Percentiles rank a stretch among this genome's conserved stretches.
Evolutionary conservation across 2,329 filamentous ascomycete species (phyloP).

Genomic region (Aspergillus viridinutans): DNA sequence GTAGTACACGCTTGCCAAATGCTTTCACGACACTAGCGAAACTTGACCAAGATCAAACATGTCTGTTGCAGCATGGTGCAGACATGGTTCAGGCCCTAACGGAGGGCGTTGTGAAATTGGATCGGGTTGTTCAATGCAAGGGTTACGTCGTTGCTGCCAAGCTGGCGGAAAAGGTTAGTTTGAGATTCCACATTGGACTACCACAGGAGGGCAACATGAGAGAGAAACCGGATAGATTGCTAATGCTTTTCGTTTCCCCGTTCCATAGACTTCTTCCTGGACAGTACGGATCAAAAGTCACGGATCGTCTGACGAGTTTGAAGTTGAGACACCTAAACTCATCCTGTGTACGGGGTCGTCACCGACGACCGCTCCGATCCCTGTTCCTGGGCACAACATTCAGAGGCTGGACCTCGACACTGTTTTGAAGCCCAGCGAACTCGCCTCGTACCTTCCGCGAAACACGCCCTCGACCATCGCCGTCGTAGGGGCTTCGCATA

Average conservation of each 20-base stretch:
- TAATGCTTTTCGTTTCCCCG: slow-evolving; percentile 7
- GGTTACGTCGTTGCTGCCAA: slow-evolving; percentile 34
- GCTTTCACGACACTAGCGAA: slow-evolving; percentile 51
- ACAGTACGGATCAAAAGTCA: slow-evolving; percentile 28
- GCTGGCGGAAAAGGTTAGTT: slow-evolving; percentile 26
- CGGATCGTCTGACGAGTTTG: slow-evolving; percentile 24
- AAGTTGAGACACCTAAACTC: slow-evolving; percentile 42
- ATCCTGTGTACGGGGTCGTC: slow-evolving; percentile 58
- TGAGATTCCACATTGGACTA: neutral
- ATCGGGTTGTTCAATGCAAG: slow-evolving; percentile 30
- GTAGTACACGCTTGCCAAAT: slow-evolving; percentile 48
- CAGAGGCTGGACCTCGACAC: slow-evolving; percentile 51
- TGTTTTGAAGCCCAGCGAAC: slow-evolving; percentile 51
- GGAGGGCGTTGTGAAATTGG: slow-evolving; percentile 35
- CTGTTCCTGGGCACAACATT: slow-evolving; percentile 37
- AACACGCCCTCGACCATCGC: slow-evolving; percentile 44
- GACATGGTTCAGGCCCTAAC: slow-evolving; percentile 51
- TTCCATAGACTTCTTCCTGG: slow-evolving; percentile 26
- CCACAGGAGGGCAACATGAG: neutral
- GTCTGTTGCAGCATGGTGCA: slow-evolving; percentile 54
- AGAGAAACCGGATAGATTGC: slow-evolving; percentile 1
- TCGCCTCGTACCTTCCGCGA: slow-evolving; percentile 40
- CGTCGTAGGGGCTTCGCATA: slow-evolving; percentile 61
- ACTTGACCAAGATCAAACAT: slow-evolving; percentile 55
- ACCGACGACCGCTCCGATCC: slow-evolving; percentile 45